A percentile compares a stretch with the other conserved stretches of the same genome.
These are phyloP conservation scores for Exophiala aquamarina DNA, from an alignment of 2,329 filamentous ascomycete species.

Conservation along the genomic window DNA sequence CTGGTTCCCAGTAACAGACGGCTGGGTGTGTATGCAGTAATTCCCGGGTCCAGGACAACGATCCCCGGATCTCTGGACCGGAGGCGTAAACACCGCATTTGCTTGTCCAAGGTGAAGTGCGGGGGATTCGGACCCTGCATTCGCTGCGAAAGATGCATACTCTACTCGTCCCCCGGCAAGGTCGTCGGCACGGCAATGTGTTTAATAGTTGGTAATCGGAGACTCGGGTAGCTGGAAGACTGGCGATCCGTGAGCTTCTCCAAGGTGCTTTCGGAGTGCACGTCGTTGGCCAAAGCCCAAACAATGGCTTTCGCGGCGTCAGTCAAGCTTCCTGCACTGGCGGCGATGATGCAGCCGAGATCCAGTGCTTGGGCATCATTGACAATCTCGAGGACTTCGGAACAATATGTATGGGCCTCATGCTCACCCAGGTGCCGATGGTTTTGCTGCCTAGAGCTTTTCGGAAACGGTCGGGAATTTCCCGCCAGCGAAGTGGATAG, in stretches of 20 bases:
- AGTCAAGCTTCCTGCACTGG: slow-evolving; percentile 56
- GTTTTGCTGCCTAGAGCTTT: slow-evolving; percentile 43
- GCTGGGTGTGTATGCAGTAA: slow-evolving; percentile 29
- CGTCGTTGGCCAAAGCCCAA: slow-evolving; percentile 53
- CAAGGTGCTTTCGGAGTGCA: too few species aligned
- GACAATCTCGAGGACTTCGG: slow-evolving; percentile 50
- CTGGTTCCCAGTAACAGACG: slow-evolving; percentile 32
- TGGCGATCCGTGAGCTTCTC: neutral
- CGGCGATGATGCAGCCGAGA: slow-evolving; percentile 62
- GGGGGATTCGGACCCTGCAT: slow-evolving; percentile 33
- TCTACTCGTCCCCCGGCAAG: slow-evolving; percentile 43
- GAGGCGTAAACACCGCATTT: slow-evolving; percentile 9
- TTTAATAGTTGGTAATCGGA: neutral
- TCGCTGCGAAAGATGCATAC: slow-evolving; percentile 42
- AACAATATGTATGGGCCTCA: slow-evolving; percentile 53
- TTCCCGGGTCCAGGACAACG: slow-evolving; percentile 27
- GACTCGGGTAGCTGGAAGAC: neutral
- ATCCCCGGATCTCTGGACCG: slow-evolving; percentile 9
- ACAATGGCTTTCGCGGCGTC: slow-evolving; percentile 55
- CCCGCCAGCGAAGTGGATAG: slow-evolving; percentile 48
- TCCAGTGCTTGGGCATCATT: slow-evolving; percentile 78
- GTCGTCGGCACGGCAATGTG: slow-evolving; percentile 43
- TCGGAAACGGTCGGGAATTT: too few species aligned
- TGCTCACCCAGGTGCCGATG: slow-evolving; percentile 44
- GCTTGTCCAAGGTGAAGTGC: too few species aligned